phyloP scores from a whole-genome alignment of 768 basidiomycete genomes.

The Mycena venus region DNA sequence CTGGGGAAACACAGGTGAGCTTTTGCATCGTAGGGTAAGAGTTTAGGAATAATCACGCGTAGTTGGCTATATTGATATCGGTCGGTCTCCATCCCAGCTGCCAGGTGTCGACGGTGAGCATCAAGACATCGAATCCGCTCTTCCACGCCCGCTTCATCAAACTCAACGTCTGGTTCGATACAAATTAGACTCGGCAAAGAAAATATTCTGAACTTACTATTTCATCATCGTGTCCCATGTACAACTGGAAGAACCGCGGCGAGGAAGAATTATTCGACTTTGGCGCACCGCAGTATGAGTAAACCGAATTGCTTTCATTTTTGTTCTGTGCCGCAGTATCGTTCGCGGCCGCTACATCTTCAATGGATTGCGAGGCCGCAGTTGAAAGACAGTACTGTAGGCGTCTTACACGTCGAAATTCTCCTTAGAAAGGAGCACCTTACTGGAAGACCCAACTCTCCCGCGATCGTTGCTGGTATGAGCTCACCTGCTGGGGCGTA shows the following conservation, averaged over 20 bases:
- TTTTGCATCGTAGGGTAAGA: too few relatives aligned
- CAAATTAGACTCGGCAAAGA: background rate
- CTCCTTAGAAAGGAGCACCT: background rate
- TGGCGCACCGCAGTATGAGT: constrained; percentile 48
- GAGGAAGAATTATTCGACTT: constrained; percentile 42
- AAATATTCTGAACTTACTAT: constrained; percentile 43
- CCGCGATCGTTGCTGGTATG: constrained; percentile 55
- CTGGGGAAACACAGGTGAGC: too few relatives aligned
- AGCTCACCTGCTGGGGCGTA: constrained; percentile 61
- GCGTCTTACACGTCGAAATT: too few relatives aligned
- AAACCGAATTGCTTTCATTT: constrained; percentile 54
- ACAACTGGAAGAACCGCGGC: constrained; percentile 68
- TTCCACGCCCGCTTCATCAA: constrained; percentile 61
- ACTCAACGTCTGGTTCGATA: constrained; percentile 51
- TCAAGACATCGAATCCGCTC: constrained; percentile 59
- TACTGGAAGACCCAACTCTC: constrained; percentile 54
- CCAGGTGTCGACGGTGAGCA: constrained; percentile 66
- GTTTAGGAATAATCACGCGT: constrained; percentile 51
- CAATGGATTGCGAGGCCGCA: constrained; percentile 63
- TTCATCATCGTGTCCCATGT: constrained; percentile 68
- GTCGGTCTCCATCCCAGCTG: constrained; percentile 63
- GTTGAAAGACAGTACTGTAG: constrained; percentile 69
- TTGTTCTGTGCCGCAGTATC: constrained; percentile 53
- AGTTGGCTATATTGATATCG: constrained; percentile 65
- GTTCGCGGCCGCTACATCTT: constrained; percentile 63